These are phyloP conservation scores for Coemansia guatemalensis DNA, from an alignment of 192 early-diverging fungal genomes.

Conservation along the genomic window DNA sequence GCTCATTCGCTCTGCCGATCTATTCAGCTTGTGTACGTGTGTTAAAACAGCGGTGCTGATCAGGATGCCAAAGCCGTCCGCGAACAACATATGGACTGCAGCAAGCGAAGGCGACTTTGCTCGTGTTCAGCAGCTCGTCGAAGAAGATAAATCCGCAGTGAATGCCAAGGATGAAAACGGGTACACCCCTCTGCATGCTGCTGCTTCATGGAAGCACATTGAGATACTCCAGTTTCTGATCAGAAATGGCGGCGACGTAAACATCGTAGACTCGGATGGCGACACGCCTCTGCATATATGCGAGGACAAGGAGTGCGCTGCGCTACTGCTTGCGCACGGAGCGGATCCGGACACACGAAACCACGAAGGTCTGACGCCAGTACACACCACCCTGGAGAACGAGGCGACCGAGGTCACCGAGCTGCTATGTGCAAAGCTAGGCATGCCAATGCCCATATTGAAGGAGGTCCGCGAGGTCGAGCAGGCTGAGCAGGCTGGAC, in stretches of 20 bases:
- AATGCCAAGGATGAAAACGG: constrained; percentile 78
- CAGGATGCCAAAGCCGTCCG: constrained; percentile 18
- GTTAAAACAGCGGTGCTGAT: not conserved
- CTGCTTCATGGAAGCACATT: constrained; percentile 70
- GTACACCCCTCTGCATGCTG: constrained; percentile 80
- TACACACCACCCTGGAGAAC: constrained; percentile 61
- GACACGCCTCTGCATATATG: constrained; percentile 80
- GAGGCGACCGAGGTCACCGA: constrained; percentile 68
- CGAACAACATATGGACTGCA: constrained; percentile 68
- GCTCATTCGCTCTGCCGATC: no score
- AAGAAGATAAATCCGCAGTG: constrained; percentile 51
- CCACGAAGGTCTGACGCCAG: constrained; percentile 56
- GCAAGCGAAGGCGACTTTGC: constrained; percentile 64
- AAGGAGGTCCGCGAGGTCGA: constrained; percentile 35
- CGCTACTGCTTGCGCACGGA: constrained; percentile 65
- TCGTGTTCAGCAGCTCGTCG: constrained; percentile 59
- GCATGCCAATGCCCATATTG: constrained; percentile 54
- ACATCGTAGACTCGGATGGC: constrained; percentile 73
- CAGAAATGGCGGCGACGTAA: constrained; percentile 61
- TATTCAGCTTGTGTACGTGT: no score
- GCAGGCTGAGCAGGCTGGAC: constrained; percentile 11
- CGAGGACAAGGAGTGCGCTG: constrained; percentile 68
- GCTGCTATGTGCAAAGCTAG: constrained; percentile 56
- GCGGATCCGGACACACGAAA: constrained; percentile 67
- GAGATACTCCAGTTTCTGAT: constrained; percentile 69